phyloP scores from a whole-genome alignment of 768 basidiomycete genomes.

The Hygrophorus pudorinus region DNA sequence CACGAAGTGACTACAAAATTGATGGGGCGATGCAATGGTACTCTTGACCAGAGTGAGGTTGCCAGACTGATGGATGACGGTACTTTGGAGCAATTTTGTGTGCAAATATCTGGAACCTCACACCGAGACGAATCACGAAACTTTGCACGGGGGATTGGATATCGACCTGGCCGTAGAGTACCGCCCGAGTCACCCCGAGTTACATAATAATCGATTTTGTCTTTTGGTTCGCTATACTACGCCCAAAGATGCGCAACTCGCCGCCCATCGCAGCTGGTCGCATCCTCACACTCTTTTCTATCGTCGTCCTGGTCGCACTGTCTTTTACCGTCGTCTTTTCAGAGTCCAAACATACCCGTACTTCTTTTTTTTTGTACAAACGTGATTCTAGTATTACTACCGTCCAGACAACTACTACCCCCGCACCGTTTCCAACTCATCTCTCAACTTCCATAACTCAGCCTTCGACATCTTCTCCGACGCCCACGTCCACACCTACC shows the following conservation, averaged over 20 bases:
- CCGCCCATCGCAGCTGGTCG: not conserved
- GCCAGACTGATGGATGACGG: constrained; percentile 27
- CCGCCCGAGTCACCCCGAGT: no score
- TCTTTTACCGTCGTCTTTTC: constrained; percentile 1
- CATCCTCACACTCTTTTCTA: constrained; percentile 4
- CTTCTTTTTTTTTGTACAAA: not conserved
- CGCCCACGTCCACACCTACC: not conserved
- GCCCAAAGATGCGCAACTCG: constrained; percentile 1
- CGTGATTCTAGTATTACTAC: not conserved
- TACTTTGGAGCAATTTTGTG: constrained; percentile 34
- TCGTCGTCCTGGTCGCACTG: not conserved
- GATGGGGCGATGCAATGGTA: constrained; percentile 18
- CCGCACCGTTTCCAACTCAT: not conserved
- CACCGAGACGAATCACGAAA: not conserved
- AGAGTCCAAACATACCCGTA: not conserved
- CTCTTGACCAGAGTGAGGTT: constrained; percentile 22
- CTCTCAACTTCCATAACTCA: not conserved
- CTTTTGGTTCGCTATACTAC: not conserved
- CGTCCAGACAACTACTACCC: not conserved
- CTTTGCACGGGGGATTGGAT: not conserved
- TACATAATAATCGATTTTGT: no score
- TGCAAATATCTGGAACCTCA: constrained; percentile 21
- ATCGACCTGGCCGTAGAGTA: no score
- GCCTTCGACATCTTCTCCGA: not conserved
- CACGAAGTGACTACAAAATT: constrained; percentile 25